A percentile compares a stretch with the other conserved stretches of the same genome.
Conservation (phyloP, 2,329 filamentous ascomycete genomes). For the Colletotrichum lupini region DNA sequence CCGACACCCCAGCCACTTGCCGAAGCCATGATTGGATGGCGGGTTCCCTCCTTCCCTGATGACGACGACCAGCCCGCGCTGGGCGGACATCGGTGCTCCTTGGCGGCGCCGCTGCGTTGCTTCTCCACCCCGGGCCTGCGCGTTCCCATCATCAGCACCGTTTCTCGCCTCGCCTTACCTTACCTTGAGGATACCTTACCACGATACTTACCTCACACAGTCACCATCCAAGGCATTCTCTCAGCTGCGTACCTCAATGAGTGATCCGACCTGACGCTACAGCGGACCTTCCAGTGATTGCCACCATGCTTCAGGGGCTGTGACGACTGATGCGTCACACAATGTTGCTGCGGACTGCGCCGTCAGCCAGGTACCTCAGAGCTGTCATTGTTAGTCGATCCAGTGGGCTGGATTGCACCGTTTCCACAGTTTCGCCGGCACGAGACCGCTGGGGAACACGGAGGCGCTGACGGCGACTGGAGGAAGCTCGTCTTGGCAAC, state of each 20-base stretch:
- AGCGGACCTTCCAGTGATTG: background rate
- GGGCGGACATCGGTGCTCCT: conserved; percentile 31
- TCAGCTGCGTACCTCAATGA: too few relatives aligned
- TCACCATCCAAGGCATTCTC: too few relatives aligned
- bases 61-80: conserved; percentile 34
- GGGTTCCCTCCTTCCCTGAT: conserved; percentile 23
- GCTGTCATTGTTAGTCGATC: background rate
- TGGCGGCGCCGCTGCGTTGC: conserved; percentile 30
- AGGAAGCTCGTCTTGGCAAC: conserved; percentile 7
- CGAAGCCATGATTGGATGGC: conserved; percentile 20
- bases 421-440: conserved; percentile 11
- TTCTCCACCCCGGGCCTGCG: conserved; percentile 26
- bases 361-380: background rate
- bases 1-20: conserved; percentile 8
- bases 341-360: background rate
- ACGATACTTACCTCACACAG: too few relatives aligned
- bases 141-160: background rate
- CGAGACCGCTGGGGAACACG: conserved; percentile 9
- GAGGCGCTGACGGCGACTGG: conserved; percentile 14
- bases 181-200: too few relatives aligned
- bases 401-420: conserved; percentile 10
- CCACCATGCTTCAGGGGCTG: conserved; percentile 16
- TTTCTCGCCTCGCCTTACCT: background rate
- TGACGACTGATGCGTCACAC: conserved; percentile 20
- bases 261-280: background rate